Conservation (phyloP, 306 rosid species). For the Morella rubra region DNA sequence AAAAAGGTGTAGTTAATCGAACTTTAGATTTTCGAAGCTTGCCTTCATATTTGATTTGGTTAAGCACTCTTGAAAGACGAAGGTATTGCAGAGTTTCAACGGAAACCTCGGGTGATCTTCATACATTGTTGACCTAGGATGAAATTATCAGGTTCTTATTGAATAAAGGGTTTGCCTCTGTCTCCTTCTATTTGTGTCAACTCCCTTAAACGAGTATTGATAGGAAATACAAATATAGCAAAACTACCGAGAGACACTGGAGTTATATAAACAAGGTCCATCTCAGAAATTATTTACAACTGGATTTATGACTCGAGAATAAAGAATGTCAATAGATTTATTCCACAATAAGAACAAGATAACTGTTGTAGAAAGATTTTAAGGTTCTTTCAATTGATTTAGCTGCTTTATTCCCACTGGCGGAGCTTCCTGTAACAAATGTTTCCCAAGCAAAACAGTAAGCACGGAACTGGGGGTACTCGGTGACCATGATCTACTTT, state of each 20-base stretch:
- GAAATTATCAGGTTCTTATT: too few species aligned
- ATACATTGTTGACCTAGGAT: too few species aligned
- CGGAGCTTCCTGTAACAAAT: background rate
- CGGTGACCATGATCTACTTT: background rate
- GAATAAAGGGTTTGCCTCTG: too few species aligned
- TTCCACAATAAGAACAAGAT: background rate
- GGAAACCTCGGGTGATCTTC: background rate
- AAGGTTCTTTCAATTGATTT: background rate
- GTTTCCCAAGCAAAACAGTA: background rate
- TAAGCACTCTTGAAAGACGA: background rate
- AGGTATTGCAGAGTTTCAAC: background rate
- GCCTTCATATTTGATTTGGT: background rate
- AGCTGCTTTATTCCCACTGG: background rate
- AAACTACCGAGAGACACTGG: background rate
- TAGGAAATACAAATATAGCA: background rate
- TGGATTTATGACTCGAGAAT: background rate
- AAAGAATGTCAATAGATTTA: background rate
- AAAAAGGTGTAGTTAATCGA: too few species aligned
- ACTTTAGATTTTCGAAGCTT: background rate
- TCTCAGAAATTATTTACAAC: background rate
- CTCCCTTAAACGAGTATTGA: background rate
- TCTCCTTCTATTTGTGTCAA: background rate
- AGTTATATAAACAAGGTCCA: background rate
- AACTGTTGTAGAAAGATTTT: background rate
- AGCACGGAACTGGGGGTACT: background rate